phyloP scores from a whole-genome alignment of 2,329 filamentous ascomycete genomes.

The Beauveria varroae region DNA sequence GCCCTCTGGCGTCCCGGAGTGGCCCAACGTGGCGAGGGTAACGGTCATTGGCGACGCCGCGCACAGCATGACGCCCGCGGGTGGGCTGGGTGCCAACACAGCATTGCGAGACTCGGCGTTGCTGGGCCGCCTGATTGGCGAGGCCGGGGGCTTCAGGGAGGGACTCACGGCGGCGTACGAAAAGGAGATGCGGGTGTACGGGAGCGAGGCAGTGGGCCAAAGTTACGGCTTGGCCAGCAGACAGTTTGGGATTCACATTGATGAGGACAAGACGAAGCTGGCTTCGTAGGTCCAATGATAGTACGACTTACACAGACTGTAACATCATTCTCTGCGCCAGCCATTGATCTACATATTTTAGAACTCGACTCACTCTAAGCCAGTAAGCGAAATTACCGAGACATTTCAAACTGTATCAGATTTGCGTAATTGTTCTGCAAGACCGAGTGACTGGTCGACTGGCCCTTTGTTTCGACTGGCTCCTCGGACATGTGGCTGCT shows the following conservation, averaged over 20 bases:
- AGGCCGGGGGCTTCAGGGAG: constrained; percentile 46
- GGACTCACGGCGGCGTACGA: constrained; percentile 51
- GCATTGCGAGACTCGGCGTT: constrained; percentile 48
- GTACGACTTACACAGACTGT: background rate
- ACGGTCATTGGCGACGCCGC: constrained; percentile 52
- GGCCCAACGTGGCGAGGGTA: constrained; percentile 50
- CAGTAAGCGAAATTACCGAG: background rate
- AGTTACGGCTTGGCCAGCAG: constrained; percentile 43
- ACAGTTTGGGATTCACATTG: constrained; percentile 38
- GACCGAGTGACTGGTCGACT: no score
- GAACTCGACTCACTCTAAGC: background rate
- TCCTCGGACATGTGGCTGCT: background rate
- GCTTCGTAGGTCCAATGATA: background rate
- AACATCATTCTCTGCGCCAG: background rate
- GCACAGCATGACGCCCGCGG: constrained; percentile 51
- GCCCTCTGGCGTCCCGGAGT: constrained; percentile 51
- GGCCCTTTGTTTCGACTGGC: background rate
- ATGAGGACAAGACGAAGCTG: constrained; percentile 27
- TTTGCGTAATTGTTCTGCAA: no score
- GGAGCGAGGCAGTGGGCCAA: constrained; percentile 43
- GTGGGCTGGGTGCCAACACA: constrained; percentile 50
- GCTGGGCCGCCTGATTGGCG: constrained; percentile 41
- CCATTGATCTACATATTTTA: background rate
- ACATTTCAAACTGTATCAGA: background rate
- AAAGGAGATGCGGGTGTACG: constrained; percentile 54